phyloP scores from a whole-genome alignment of 2,329 filamentous ascomycete species.

The Cladosporium sp. region DNA sequence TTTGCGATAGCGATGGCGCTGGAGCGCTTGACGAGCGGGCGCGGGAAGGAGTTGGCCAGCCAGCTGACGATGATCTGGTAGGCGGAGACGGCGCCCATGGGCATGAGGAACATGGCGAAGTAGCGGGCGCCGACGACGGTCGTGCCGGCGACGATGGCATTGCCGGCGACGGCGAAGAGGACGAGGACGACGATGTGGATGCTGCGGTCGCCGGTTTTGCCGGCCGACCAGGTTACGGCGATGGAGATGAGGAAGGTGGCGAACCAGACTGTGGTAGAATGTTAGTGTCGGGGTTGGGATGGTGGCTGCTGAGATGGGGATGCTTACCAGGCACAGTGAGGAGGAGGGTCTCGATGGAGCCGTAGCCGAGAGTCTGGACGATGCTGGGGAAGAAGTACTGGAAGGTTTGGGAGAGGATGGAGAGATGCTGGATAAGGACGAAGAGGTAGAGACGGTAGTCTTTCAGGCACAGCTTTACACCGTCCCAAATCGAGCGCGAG shows the following conservation, averaged over 20 bases:
- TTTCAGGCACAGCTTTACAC: conserved; percentile 44
- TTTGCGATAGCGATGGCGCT: conserved; percentile 29
- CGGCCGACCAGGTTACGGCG: conserved; percentile 50
- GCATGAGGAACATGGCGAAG: conserved; percentile 54
- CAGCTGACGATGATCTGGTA: conserved; percentile 28
- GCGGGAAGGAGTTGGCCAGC: conserved; percentile 23
- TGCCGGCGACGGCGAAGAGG: conserved; percentile 47
- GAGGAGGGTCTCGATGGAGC: conserved; percentile 48
- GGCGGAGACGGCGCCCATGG: conserved; percentile 22
- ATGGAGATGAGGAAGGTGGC: conserved; percentile 49
- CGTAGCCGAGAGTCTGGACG: conserved; percentile 55
- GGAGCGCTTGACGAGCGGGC: conserved; percentile 30
- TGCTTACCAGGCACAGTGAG: conserved; percentile 39
- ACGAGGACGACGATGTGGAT: conserved; percentile 52
- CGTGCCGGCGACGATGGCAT: conserved; percentile 50
- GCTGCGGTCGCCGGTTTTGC: conserved; percentile 49
- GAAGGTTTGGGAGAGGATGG: conserved; percentile 50
- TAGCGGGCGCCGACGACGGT: conserved; percentile 48
- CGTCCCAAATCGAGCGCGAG: conserved; percentile 38
- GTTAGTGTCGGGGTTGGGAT: too few relatives aligned
- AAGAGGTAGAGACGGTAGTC: conserved; percentile 51
- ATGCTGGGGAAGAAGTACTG: conserved; percentile 63
- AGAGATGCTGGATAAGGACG: conserved; percentile 48
- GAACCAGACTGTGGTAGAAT: conserved; percentile 45
- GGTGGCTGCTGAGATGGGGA: background rate